Percentiles rank a stretch among this genome's conserved stretches.
Conservation (phyloP, 495 filamentous ascomycete species). For the Hypomontagnella monticulosa region DNA sequence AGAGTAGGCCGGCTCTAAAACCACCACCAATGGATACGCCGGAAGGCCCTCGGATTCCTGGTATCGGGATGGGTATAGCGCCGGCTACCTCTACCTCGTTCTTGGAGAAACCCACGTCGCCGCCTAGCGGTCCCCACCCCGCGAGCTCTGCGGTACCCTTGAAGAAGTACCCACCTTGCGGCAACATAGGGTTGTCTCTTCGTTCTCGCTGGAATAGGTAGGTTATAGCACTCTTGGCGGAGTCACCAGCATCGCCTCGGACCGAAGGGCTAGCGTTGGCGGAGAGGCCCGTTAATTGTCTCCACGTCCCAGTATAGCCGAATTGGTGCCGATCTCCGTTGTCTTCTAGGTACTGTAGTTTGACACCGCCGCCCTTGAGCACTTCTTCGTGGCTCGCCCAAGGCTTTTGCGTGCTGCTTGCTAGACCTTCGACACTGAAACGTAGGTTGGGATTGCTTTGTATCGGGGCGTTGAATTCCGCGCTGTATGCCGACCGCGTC, state of each 20-base stretch:
- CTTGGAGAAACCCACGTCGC: slow-evolving; percentile 92
- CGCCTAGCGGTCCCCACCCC: slow-evolving; percentile 82
- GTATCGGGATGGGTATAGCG: slow-evolving; percentile 75
- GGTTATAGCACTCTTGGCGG: slow-evolving; percentile 83
- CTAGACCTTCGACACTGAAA: slow-evolving; percentile 77
- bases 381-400: slow-evolving; percentile 95
- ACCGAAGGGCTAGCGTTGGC: slow-evolving; percentile 80
- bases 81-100: slow-evolving; percentile 82
- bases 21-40: slow-evolving; percentile 69
- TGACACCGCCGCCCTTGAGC: slow-evolving; percentile 79
- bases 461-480: slow-evolving; percentile 81
- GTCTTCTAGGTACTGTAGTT: slow-evolving; percentile 73
- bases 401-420: slow-evolving; percentile 82
- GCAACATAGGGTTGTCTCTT: slow-evolving; percentile 83
- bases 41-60: slow-evolving; percentile 70
- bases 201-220: slow-evolving; percentile 83
- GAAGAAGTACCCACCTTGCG: slow-evolving; percentile 78
- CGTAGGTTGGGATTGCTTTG: slow-evolving; percentile 80
- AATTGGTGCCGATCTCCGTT: slow-evolving; percentile 75
- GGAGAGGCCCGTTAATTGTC: slow-evolving; percentile 82
- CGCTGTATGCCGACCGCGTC: slow-evolving; percentile 87
- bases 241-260: slow-evolving; percentile 87
- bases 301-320: slow-evolving; percentile 82
- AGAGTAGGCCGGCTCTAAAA: slow-evolving; percentile 65
- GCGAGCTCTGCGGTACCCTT: slow-evolving; percentile 83